A percentile compares a stretch with the other conserved stretches of the same genome.
Evolutionary conservation across 129 eudicot genomes (phyloP).

Genomic region (Flaveria robusta): DNA sequence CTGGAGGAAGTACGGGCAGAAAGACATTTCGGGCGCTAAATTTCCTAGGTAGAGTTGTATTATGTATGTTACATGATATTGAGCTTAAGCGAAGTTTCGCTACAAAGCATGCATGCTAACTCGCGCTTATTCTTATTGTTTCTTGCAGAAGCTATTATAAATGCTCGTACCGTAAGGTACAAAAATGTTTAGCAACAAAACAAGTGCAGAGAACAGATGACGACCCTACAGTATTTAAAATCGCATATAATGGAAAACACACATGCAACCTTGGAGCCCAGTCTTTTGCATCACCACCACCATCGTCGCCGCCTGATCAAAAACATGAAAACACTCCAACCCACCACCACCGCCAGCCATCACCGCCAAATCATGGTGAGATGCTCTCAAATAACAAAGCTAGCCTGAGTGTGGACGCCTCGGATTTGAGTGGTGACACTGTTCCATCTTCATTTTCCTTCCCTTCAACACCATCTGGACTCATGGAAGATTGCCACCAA

Average conservation of each 20-base stretch:
- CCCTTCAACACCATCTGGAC: constrained; percentile 44
- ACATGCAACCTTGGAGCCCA: constrained; percentile 23
- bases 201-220: constrained; percentile 40
- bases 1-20: constrained; percentile 95
- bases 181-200: constrained; percentile 41
- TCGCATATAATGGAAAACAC: constrained; percentile 34
- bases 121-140: neutral
- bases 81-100: neutral
- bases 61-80: neutral
- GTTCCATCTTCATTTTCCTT: constrained; percentile 44
- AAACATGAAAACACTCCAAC: constrained; percentile 27
- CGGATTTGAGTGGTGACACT: constrained; percentile 21
- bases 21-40: constrained; percentile 70
- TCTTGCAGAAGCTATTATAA: constrained; percentile 37
- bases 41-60: constrained; percentile 55
- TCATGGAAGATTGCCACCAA: constrained; percentile 28
- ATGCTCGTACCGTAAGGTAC: constrained; percentile 30
- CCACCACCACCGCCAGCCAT: constrained; percentile 25
- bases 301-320: neutral
- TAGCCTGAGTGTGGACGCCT: constrained; percentile 53
- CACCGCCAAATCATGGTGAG: constrained; percentile 36
- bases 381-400: constrained; percentile 39
- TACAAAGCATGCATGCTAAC: neutral
- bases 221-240: constrained; percentile 10
- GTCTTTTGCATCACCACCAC: constrained; percentile 10